Base-by-base conservation (phyloP, 2,329 filamentous ascomycete genomes). In the Aspergillus sp. region DNA sequence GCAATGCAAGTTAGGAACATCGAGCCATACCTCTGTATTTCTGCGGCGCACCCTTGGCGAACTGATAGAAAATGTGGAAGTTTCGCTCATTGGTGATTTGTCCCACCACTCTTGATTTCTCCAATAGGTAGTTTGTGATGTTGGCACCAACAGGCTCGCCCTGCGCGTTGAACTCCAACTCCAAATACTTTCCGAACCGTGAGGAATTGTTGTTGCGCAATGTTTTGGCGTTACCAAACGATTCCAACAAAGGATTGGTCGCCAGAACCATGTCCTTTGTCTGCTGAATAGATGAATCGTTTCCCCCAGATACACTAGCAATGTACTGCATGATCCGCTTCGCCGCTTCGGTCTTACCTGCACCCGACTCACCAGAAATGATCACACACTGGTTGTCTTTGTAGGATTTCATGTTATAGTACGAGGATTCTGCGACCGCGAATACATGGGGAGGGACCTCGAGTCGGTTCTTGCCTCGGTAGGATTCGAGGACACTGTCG, bases 381-480 rank as follows among this genome's bases (percentile, higher is more conserved):
- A 99, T 99, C 66, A 99, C 93, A 79, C 95, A 98, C 76, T 99
- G 95, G 79, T 98, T 98, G 68, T 98, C 95, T 71, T 91, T 91
- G 82, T 99, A 99, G 47, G 93, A 93, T 76, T 98, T 98, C 95
- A 99, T 98, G 81, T 99, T 98, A 81, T 98, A 98, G 81, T 99
- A 99, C 55, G 93, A 78, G 7, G 93, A 89, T 78, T 99, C 95
- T 72, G 95, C 95, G 70, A 99, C 95, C 60, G 92, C 93, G 75
- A 97, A 99, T 66, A 99, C 95, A 77, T 99, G 95, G 8, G 95
- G 95, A 27, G 92, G 90, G 80, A 86, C 83, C 78, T 99, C 95
- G 64, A 99, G 84, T 64, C 95, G 87, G 79, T 99, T 99, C 83
- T 98, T 97, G 67, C 93, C 93, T 78, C 88, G 89, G 81, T 99